Base-by-base conservation (phyloP, 208 protist species). In the Crithidia brevicula region DNA sequence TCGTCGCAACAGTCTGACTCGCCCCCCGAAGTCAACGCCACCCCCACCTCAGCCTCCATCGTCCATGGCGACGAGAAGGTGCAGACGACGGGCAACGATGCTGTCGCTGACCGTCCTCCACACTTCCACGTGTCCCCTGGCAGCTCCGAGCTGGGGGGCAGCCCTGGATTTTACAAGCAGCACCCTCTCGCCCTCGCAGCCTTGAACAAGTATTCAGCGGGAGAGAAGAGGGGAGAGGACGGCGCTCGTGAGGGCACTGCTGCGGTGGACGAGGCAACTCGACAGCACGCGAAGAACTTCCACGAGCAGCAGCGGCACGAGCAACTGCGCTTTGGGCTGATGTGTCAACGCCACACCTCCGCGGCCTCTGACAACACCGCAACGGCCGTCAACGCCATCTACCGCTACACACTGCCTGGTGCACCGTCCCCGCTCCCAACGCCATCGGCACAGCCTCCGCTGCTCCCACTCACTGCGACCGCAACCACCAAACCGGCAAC, bases 331-430 rank as follows among this genome's bases (percentile, higher is more conserved):
- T 31, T 53, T 18, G 47, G 60, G 4, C 47, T 67, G 10, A 23
- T 51, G 4, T 31, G 47, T 18, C 58, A 30, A 15, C 42, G 2
- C 11, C 40, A 68, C 60, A 57, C 45, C 15, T 36, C 45, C 42
- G 52, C 28, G 15, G 49, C 43, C 47, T 40, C 60, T 8, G 40
- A 36, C 4, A 42, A 15, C 0, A 43, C 43, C 36, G 18, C 30
- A 15, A 18, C 27, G 5, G 33, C 30, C 25, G 9, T 7, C 3
- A 57, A 47, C 7, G 52, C 33, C 1, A 45, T 56, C 9, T 68
- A 62, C 52, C 43, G 22, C 23, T 62, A 45, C 52, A 56, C 61
- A 1, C 61, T 68, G 28, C 69, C 69, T 25, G 61, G 50, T 3
- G 49, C 62, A 5, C 47, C 36, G 1, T 5, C 47, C 3, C 22